Conservation (phyloP, 192 early-diverging fungal species). For the Coemansia aciculifera region DNA sequence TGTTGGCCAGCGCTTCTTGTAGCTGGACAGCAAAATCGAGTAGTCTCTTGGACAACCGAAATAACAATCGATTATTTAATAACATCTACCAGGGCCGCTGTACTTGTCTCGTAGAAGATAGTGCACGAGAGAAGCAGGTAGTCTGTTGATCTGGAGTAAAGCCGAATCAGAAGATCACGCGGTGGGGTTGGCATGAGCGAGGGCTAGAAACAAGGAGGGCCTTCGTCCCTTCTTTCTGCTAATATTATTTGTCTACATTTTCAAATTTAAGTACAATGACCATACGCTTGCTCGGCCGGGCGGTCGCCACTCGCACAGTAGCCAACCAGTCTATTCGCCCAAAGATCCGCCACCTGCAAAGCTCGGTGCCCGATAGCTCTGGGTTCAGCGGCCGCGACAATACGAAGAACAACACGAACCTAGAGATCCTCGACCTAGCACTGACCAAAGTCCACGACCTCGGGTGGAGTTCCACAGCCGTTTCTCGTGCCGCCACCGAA, state of each 20-base stretch:
- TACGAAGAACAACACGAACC: conserved; percentile 13
- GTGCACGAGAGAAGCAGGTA: too few species aligned
- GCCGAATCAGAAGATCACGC: too few species aligned
- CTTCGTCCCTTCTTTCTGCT: not conserved
- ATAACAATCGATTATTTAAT: too few species aligned
- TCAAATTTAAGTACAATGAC: not conserved
- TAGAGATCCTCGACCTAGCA: conserved; percentile 63
- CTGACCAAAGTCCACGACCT: conserved; percentile 65
- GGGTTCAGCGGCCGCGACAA: conserved; percentile 8
- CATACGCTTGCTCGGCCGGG: not conserved
- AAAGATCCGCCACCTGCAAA: not conserved
- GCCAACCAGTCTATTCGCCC: not conserved
- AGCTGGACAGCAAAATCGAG: too few species aligned
- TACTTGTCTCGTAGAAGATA: too few species aligned
- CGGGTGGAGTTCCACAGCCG: conserved; percentile 75
- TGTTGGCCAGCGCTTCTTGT: too few species aligned
- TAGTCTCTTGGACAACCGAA: too few species aligned
- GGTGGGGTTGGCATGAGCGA: too few species aligned
- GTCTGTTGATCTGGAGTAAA: too few species aligned
- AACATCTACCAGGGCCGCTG: too few species aligned
- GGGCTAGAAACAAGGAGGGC: not conserved
- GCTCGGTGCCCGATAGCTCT: not conserved
- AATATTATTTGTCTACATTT: not conserved
- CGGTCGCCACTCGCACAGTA: not conserved
- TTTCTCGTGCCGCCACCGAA: conserved; percentile 63